Base-by-base conservation (phyloP, 2,329 filamentous ascomycete genomes). In the Fusarium mundagurra region DNA sequence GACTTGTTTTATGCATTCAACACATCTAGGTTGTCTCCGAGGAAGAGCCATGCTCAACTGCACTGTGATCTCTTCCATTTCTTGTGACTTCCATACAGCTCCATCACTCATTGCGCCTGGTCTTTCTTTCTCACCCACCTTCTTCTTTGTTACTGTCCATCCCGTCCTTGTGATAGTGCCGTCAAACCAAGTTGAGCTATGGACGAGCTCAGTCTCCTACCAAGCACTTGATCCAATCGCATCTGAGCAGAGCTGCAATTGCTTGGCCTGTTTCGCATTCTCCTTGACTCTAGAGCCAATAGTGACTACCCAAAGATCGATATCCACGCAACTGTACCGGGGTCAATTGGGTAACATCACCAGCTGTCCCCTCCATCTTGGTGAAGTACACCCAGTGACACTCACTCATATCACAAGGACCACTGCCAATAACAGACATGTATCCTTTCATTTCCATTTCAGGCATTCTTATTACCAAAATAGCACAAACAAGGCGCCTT, bases 211-310 rank as follows among this genome's bases (percentile, higher is more conserved):
- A 31, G 36, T 13, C 22, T 41, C 5, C 27, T 5, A 4, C 8
- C 20, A 31, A 10, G 2, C 20, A 41, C 5, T 3, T 18, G 13
- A 24, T 33, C 22, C 10, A 18, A 24, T 20, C 27, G 13, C 20
- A 57, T n/a, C 34, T 22, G 0, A 5, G 20, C 8, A 16, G 9
- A 11, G 45, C 3, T 16, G 22, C 3, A 13, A 13, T 13, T 5
- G 0, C 47, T 13, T 18, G 18, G 3, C 6, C 24, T 6, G 18
- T 47, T 18, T 27, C 12, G 16, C 5, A 22, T 8, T 9, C 8
- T 14, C 0, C 20, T 24, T 1, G 5, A 6, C 4, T 22, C 14
- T 2, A 8, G 11, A 5, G 5, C 3, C 27, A 31, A 31, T 3
- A 41, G 8, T 10, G 9, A 45, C 24, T 45, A 3, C 17, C 17